Conservation (phyloP, 495 filamentous ascomycete genomes). For the Hyaloscypha bicolor region DNA sequence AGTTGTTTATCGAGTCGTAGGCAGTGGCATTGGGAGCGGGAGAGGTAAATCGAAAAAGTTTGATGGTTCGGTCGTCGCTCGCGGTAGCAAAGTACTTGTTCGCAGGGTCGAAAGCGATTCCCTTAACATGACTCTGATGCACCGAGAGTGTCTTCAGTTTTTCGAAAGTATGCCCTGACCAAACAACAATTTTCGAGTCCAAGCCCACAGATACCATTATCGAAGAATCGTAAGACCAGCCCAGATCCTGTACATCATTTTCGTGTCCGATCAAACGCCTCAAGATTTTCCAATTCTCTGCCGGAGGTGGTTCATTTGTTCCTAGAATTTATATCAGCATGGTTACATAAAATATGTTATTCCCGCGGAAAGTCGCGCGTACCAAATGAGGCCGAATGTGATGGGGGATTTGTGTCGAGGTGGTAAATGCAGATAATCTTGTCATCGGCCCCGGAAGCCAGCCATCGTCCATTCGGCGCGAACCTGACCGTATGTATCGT, state of each 20-base stretch:
- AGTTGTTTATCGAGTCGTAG: conserved; percentile 94
- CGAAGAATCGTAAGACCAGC: conserved; percentile 95
- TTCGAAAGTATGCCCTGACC: conserved; percentile 97
- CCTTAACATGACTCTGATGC: conserved; percentile 97
- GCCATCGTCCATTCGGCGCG: conserved; percentile 87
- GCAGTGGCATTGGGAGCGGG: conserved; percentile 89
- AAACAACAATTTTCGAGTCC: conserved; percentile 97
- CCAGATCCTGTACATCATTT: conserved; percentile 97
- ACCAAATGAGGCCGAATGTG: conserved; percentile 76
- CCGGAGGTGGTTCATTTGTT: conserved; percentile 86
- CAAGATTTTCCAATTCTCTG: conserved; percentile 96
- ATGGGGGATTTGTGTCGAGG: conserved; percentile 78
- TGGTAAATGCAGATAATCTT: conserved; percentile 97
- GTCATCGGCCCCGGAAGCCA: conserved; percentile 96
- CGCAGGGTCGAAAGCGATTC: conserved; percentile 96
- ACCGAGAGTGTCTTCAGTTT: conserved; percentile 89
- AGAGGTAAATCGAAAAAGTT: conserved; percentile 92
- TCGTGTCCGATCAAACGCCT: conserved; percentile 94
- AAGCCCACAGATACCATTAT: conserved; percentile 94
- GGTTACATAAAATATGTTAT: conserved; percentile 8
- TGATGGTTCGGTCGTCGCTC: conserved; percentile 94
- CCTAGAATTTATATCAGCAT: conserved; percentile 49
- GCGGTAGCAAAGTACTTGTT: conserved; percentile 99
- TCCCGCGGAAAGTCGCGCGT: conserved; percentile 33
- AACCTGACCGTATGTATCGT: conserved; percentile 97